phyloP scores from a whole-genome alignment of 371 early-diverging fungal species.

The Mortierella sp. region DNA sequence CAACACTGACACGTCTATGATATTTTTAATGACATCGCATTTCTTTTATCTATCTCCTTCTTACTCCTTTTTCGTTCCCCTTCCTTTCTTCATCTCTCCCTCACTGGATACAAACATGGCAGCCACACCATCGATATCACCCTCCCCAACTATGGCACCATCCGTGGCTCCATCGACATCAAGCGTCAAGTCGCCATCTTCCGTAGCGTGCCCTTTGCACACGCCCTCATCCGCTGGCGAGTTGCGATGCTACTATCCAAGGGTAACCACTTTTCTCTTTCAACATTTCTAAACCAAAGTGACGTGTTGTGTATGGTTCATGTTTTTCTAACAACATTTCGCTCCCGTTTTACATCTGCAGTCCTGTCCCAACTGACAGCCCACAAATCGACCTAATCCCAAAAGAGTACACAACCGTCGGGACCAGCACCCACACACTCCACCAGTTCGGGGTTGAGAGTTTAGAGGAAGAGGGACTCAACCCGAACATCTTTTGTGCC shows the following conservation, averaged over 20 bases:
- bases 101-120: not conserved
- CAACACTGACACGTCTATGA: not conserved
- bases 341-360: not conserved
- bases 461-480: slow-evolving; percentile 40
- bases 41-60: not conserved
- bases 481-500: slow-evolving; percentile 55
- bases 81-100: not conserved
- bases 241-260: slow-evolving; percentile 40
- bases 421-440: not conserved
- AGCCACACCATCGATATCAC: not conserved
- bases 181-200: slow-evolving; percentile 22
- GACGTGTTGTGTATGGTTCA: not conserved
- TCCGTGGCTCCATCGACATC: slow-evolving; percentile 23
- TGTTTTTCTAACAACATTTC: not conserved
- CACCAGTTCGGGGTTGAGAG: not conserved
- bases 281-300: not conserved
- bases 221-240: slow-evolving; percentile 29
- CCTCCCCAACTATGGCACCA: slow-evolving; percentile 24
- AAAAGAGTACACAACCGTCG: not conserved
- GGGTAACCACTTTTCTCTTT: slow-evolving; percentile 22
- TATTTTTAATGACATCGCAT: not conserved
- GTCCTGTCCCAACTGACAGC: not conserved
- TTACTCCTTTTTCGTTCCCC: not conserved
- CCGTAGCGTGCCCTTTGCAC: slow-evolving; percentile 35
- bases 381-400: not conserved